phyloP scores from a whole-genome alignment of 202 grass and related monocot species.

The Bolboschoenoplectus hybrid region DNA sequence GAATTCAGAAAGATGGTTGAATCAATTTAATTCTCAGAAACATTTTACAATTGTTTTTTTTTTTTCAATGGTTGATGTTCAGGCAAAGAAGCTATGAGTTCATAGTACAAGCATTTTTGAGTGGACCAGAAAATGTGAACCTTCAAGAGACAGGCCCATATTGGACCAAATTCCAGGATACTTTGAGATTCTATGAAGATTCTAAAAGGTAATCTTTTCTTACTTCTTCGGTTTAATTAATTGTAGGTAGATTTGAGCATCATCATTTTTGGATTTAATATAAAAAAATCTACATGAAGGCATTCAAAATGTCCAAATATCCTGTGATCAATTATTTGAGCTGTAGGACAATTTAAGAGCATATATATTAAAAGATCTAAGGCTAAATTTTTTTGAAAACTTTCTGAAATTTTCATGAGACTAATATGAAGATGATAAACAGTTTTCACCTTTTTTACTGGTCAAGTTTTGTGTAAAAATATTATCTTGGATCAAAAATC shows the following conservation, averaged over 20 bases:
- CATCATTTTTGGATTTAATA: not conserved
- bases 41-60: not conserved
- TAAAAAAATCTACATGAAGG: not conserved
- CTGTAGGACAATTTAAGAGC: not conserved
- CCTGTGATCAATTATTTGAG: not conserved
- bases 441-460: not conserved
- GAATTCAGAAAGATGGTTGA: not conserved
- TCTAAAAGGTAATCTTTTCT: conserved; percentile 61
- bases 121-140: conserved; percentile 86
- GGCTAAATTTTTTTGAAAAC: not conserved
- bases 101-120: conserved; percentile 90
- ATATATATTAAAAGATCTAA: not conserved
- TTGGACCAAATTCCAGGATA: conserved; percentile 83
- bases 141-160: conserved; percentile 86
- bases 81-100: conserved; percentile 81
- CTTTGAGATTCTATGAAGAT: conserved; percentile 74
- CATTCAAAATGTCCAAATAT: not conserved
- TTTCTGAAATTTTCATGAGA: not conserved
- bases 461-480: not conserved
- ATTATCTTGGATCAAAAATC: not conserved
- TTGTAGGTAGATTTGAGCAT: conserved; percentile 20
- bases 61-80: conserved; percentile 35
- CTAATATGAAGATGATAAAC: not conserved
- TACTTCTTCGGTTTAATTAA: conserved; percentile 15
- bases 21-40: not conserved